phyloP scores from a whole-genome alignment of 192 early-diverging fungal genomes.

The Neocallimastix lanati region DNA sequence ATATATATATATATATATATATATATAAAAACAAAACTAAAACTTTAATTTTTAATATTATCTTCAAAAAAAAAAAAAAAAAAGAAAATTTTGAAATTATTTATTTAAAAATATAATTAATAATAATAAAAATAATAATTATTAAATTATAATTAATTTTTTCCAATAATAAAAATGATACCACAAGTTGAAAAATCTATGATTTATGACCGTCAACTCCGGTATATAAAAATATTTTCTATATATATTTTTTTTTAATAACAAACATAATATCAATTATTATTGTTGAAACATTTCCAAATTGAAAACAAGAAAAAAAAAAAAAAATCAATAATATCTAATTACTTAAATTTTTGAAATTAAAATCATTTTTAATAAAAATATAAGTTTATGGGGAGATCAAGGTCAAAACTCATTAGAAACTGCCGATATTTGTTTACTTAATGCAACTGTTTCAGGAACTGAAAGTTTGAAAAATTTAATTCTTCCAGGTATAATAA shows the following conservation, averaged over 20 bases:
- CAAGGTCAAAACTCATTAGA: constrained; percentile 80
- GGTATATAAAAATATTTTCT: neutral
- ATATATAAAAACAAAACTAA: no score
- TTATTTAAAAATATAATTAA: neutral
- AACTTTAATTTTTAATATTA: no score
- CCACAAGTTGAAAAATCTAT: neutral
- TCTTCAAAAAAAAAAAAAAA: no score
- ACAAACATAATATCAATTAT: no score
- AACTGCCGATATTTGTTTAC: constrained; percentile 55
- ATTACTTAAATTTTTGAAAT: no score
- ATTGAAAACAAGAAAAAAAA: no score
- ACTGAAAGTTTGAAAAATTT: constrained; percentile 90
- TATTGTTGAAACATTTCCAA: no score
- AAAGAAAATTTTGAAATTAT: no score
- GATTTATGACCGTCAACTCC: neutral
- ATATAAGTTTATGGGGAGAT: constrained; percentile 72
- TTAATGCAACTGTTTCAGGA: constrained; percentile 68
- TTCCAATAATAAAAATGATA: neutral
- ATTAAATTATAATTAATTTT: no score
- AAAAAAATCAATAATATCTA: no score
- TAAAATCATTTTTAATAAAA: neutral
- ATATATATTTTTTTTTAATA: no score
- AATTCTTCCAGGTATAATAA: constrained; percentile 72
- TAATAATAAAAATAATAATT: neutral
- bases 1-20: no score